Percentiles rank a stretch among this genome's conserved stretches.
These are phyloP conservation scores for Colletotrichum lupini DNA, from an alignment of 2,329 filamentous ascomycete genomes.

Conservation along the genomic window DNA sequence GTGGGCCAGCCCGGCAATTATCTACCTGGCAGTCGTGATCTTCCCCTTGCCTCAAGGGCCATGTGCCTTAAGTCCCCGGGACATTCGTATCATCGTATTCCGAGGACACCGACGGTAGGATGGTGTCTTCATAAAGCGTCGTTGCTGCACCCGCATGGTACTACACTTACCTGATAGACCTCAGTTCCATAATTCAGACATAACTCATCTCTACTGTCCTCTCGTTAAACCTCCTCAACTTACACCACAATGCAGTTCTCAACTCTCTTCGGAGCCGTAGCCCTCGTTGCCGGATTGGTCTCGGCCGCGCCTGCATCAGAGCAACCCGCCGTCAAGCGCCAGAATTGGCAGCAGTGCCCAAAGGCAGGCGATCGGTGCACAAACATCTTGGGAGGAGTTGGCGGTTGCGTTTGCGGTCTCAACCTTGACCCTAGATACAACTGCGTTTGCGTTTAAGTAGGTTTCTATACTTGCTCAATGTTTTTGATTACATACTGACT, in stretches of 20 bases:
- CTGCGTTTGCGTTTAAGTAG: constrained; percentile 1
- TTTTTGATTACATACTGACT: background rate
- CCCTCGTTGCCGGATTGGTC: background rate
- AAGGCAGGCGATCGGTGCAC: background rate
- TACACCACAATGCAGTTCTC: background rate
- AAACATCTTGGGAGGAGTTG: background rate
- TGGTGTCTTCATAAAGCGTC: background rate
- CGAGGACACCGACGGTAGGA: background rate
- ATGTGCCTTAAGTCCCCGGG: background rate
- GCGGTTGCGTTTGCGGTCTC: background rate
- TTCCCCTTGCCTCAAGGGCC: background rate
- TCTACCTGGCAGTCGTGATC: background rate
- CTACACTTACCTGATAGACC: too few species aligned
- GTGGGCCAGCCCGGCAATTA: background rate
- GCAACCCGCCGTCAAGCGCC: background rate
- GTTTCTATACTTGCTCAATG: background rate
- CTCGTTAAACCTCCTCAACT: background rate
- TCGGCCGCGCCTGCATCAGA: background rate
- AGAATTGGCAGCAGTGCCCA: background rate
- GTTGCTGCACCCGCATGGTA: background rate
- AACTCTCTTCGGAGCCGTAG: background rate
- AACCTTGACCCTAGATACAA: background rate
- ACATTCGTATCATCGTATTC: background rate
- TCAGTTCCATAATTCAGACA: background rate
- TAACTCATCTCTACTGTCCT: background rate